phyloP scores from a whole-genome alignment of 169 alveolate genomes.

The Plasmodium falciparum region DNA sequence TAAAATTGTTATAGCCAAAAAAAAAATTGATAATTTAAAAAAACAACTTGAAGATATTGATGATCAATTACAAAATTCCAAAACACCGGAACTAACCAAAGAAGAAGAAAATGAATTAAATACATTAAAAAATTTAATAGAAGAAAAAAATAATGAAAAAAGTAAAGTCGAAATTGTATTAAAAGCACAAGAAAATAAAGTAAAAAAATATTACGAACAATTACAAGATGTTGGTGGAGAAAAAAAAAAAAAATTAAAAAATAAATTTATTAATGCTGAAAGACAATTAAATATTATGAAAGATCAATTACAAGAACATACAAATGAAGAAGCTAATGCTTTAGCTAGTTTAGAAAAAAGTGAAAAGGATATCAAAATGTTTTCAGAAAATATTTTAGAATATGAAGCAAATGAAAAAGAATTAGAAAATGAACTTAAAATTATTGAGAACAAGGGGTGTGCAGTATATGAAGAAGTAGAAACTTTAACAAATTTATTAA shows the following conservation, averaged over 20 bases:
- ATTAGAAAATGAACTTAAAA: constrained; percentile 80
- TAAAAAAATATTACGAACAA: constrained; percentile 42
- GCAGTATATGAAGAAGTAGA: constrained; percentile 31
- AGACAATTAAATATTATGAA: constrained; percentile 69
- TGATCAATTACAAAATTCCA: constrained; percentile 66
- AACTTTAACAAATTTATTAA: constrained; percentile 5
- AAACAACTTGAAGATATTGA: constrained; percentile 69
- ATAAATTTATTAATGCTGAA: constrained; percentile 70
- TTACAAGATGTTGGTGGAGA: constrained; percentile 84
- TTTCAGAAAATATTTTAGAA: constrained; percentile 81
- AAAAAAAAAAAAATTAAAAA: constrained; percentile 74
- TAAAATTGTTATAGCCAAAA: constrained; percentile 58
- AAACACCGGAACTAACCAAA: constrained; percentile 61
- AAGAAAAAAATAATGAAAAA: constrained; percentile 74
- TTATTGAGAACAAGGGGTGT: constrained; percentile 83
- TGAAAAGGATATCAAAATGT: constrained; percentile 77
- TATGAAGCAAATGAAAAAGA: constrained; percentile 82
- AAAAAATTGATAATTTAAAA: constrained; percentile 49
- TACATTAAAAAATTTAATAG: constrained; percentile 60
- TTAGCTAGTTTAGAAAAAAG: constrained; percentile 84
- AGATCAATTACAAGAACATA: constrained; percentile 69
- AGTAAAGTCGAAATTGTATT: constrained; percentile 56
- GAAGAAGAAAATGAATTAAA: constrained; percentile 71
- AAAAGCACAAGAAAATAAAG: constrained; percentile 53
- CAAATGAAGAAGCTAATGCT: constrained; percentile 78